Conservation (phyloP, 2,329 filamentous ascomycete species). For the Ophiocordyceps camponoti-floridani region DNA sequence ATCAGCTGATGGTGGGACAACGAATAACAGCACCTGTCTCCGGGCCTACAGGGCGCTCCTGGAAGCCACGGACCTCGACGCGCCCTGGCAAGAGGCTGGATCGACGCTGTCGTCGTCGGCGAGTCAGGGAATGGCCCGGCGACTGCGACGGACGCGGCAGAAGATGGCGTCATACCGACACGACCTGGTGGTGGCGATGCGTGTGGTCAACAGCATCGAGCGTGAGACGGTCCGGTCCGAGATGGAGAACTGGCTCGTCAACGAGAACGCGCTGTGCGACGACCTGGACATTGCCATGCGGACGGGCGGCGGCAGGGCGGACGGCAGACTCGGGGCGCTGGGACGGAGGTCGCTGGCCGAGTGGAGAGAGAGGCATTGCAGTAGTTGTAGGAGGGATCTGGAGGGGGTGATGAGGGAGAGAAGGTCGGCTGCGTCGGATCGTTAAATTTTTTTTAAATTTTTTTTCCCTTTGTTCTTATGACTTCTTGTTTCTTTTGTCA, state of each 20-base stretch:
- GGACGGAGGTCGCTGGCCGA: constrained; percentile 17
- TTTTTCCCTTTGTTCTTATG: neutral
- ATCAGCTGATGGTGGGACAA: constrained; percentile 14
- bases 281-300: constrained; percentile 32
- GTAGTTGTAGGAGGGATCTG: constrained; percentile 33
- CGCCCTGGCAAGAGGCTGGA: constrained; percentile 34
- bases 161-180: constrained; percentile 71
- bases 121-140: constrained; percentile 37
- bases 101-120: constrained; percentile 24
- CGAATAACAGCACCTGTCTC: constrained; percentile 37
- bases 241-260: constrained; percentile 82
- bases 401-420: constrained; percentile 13
- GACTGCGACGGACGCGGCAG: constrained; percentile 65
- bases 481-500: neutral
- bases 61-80: constrained; percentile 38
- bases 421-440: constrained; percentile 5
- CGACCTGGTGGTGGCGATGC: constrained; percentile 77
- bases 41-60: constrained; percentile 42
- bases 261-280: constrained; percentile 62
- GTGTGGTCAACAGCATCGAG: constrained; percentile 79
- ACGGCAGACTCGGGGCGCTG: constrained; percentile 9
- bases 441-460: neutral
- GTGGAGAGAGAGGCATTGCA: constrained; percentile 37
- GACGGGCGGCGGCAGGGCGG: constrained; percentile 6
- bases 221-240: constrained; percentile 70